A percentile compares a stretch with the other conserved stretches of the same genome.
These are phyloP conservation scores for Rhizoclosmatium sp. DNA, from an alignment of 192 early-diverging fungal genomes.

Conservation along the genomic window DNA sequence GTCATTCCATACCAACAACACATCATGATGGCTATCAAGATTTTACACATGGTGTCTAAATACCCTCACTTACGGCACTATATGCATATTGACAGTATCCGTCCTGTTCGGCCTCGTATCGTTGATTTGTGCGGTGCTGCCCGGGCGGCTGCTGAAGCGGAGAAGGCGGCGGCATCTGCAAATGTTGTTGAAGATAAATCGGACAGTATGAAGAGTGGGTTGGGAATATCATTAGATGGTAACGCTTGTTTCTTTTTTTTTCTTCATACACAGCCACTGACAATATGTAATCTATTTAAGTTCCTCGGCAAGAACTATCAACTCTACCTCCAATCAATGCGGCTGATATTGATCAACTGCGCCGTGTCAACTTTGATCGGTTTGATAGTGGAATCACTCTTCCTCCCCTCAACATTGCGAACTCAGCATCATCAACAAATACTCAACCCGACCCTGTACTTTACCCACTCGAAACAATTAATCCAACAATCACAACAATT, in stretches of 20 bases:
- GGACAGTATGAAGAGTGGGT: neutral
- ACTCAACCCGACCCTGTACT: neutral
- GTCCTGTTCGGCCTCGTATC: slow-evolving; percentile 19
- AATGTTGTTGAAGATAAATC: neutral
- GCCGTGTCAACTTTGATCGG: slow-evolving; percentile 15
- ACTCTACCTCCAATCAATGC: neutral
- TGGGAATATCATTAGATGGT: too few species aligned
- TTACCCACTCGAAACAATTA: neutral
- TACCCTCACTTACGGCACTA: slow-evolving; percentile 80
- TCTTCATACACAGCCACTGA: too few species aligned
- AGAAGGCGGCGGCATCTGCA: neutral
- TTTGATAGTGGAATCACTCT: neutral
- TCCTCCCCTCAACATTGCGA: neutral
- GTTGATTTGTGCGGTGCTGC: slow-evolving; percentile 18
- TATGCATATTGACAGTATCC: slow-evolving; percentile 43
- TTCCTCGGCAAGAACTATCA: neutral
- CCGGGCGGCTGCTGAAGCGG: slow-evolving; percentile 12
- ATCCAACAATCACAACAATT: slow-evolving; percentile 10
- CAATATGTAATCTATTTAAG: too few species aligned
- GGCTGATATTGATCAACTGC: neutral
- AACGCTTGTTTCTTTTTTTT: too few species aligned
- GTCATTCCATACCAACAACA: slow-evolving; percentile 83
- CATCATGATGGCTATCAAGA: slow-evolving; percentile 80
- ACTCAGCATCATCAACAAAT: neutral
- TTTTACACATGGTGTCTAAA: slow-evolving; percentile 90